Base-by-base conservation (phyloP, 2,329 filamentous ascomycete species). In the Byssothecium circinans region DNA sequence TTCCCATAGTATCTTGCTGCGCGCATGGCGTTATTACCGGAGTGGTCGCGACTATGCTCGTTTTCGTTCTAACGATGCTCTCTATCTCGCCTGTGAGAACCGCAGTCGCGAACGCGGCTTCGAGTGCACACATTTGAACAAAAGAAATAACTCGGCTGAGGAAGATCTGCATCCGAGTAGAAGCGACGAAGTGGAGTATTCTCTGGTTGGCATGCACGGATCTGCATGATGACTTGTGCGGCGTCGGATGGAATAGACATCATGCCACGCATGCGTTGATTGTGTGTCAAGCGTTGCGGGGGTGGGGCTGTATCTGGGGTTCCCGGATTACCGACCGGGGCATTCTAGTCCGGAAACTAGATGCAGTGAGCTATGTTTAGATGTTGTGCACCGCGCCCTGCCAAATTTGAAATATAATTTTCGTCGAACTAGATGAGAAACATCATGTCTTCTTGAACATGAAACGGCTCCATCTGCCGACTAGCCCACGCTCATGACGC, bases 1-100 rank as follows among this genome's bases (percentile, higher is more conserved):
- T 76, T 77, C 14, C 79, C 80, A 58, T 82, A 78, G 56, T 78
- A 83, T 56, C 78, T 70, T 19, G 78, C 75, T 38, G 81, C 80
- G 54, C 74, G 74, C 80, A 82, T 82, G 55, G 37, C 53, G 47
- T 23, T 12, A 29, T 38, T 6, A 19, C 6, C 22, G 44, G 34
- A 14, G 12, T 43, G 6, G 39, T 40, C 19, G 18, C 39, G 15
- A 22, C 27, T 10, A 27, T 29, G 2, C 15, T 8, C 22, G 44
- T 36, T 11, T 14, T 45, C 6, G 39, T 42, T 19, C 22, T 39
- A 18, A 22, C 23, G 6, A 33, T 29, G 2, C 14, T 34, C 43
- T 43, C 43, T 41, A 42, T 41, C 38, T 55, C 49, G 32, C 39
- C 45, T 17, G 41, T 59, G 35, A 67, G 56, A 1, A 68, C 50